These are phyloP conservation scores for Hemisphaericaspora subhashii DNA, from an alignment of 1,139 yeast genomes.

Conservation along the genomic window DNA sequence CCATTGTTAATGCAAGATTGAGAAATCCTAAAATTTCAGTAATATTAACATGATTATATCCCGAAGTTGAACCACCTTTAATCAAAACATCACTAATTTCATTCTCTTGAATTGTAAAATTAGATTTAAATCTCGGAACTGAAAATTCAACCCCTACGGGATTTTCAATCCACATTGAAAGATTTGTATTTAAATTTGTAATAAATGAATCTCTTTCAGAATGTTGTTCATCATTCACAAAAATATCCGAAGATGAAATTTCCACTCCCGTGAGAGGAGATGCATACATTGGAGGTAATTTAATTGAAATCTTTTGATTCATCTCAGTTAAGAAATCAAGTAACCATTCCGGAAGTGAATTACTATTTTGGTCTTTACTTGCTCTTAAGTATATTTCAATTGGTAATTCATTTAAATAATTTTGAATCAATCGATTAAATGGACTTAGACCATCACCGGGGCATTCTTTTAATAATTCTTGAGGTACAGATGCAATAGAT, in stretches of 20 bases:
- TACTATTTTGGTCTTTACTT: constrained; percentile 14
- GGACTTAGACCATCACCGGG: constrained; percentile 22
- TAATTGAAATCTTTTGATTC: constrained; percentile 8
- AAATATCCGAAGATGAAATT: background rate
- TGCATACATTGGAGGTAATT: constrained; percentile 10
- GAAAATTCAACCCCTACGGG: constrained; percentile 15
- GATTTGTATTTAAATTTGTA: constrained; percentile 14
- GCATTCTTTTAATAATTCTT: constrained; percentile 21
- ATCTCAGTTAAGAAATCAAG: constrained; percentile 15
- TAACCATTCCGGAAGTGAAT: constrained; percentile 28
- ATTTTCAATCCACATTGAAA: constrained; percentile 13
- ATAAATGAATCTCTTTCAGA: constrained; percentile 5
- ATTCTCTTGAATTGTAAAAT: constrained; percentile 13
- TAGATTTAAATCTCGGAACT: constrained; percentile 17
- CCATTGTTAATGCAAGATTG: constrained; percentile 12
- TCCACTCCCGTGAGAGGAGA: background rate
- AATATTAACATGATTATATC: constrained; percentile 13
- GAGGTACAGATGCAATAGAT: constrained; percentile 19
- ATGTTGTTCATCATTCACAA: background rate
- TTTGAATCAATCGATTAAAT: constrained; percentile 23
- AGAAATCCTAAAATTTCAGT: constrained; percentile 7
- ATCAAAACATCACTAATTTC: constrained; percentile 10
- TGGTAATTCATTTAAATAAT: constrained; percentile 21
- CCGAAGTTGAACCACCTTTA: constrained; percentile 16
- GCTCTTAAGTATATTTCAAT: constrained; percentile 23